A percentile compares a stretch with the other conserved stretches of the same genome.
Conservation (phyloP, 169 alveolate genomes). For the Cryptosporidium canis region DNA sequence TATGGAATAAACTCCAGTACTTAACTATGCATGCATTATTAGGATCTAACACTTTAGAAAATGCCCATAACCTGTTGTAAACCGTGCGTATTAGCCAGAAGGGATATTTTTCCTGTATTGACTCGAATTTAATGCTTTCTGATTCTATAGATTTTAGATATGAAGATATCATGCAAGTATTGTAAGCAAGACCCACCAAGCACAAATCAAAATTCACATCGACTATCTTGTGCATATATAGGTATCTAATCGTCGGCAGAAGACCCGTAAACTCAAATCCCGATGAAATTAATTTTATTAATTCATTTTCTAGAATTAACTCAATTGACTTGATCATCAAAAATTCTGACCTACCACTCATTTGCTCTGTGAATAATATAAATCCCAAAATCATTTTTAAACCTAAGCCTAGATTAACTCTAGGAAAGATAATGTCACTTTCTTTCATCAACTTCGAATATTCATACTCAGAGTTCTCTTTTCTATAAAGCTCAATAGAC, state of each 20-base stretch:
- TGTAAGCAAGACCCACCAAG: constrained; percentile 9
- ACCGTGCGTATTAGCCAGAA: constrained; percentile 16
- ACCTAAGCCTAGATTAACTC: background rate
- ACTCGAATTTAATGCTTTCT: background rate
- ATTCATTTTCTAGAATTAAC: constrained; percentile 28
- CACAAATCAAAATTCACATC: constrained; percentile 27
- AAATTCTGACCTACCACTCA: constrained; percentile 11
- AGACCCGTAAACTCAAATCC: background rate
- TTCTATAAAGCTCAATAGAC: constrained; percentile 20
- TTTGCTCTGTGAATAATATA: constrained; percentile 24
- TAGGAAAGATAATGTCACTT: background rate
- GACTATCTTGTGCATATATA: background rate
- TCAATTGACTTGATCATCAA: background rate
- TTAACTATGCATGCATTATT: constrained; percentile 38
- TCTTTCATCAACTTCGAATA: background rate
- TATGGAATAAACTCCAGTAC: constrained; percentile 50
- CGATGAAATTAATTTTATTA: background rate
- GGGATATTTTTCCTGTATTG: constrained; percentile 4
- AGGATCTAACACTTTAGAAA: constrained; percentile 38
- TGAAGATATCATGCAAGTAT: constrained; percentile 56
- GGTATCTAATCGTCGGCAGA: background rate
- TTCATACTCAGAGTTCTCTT: background rate
- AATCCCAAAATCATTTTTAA: constrained; percentile 46
- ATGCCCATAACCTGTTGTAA: constrained; percentile 28
- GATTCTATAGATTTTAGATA: constrained; percentile 52